phyloP scores from a whole-genome alignment of 164 flowering plant species.

The Stephania yunnanensis region DNA sequence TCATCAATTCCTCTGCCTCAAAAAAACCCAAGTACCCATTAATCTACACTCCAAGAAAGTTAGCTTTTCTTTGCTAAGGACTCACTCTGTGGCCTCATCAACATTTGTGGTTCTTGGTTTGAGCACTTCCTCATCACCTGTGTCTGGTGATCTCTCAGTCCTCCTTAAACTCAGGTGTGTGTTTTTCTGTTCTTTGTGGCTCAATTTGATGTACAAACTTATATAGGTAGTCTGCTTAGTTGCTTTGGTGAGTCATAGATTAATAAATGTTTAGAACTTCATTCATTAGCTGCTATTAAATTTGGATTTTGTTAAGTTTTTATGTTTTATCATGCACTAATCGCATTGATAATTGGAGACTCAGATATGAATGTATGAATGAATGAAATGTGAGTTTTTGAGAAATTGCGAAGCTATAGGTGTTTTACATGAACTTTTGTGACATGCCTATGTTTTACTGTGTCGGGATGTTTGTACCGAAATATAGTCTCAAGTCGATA shows the following conservation, averaged over 20 bases:
- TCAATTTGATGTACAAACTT: neutral
- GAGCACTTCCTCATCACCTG: constrained; percentile 13
- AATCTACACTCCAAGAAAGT: neutral
- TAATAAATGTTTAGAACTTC: neutral
- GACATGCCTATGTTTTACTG: too few relatives aligned
- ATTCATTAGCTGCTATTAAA: too few relatives aligned
- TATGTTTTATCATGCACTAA: too few relatives aligned
- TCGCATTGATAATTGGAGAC: too few relatives aligned
- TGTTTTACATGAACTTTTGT: too few relatives aligned
- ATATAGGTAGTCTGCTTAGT: neutral
- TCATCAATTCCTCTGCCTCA: constrained; percentile 3
- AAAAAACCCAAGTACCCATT: neutral
- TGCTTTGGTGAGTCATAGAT: neutral
- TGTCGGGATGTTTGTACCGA: too few relatives aligned
- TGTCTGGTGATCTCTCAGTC: constrained; percentile 8
- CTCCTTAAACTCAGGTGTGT: constrained; percentile 26
- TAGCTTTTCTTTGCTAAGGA: neutral
- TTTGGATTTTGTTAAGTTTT: too few relatives aligned
- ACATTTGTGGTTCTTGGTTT: constrained; percentile 11
- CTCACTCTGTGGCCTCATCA: neutral
- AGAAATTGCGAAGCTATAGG: too few relatives aligned
- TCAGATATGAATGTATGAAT: too few relatives aligned
- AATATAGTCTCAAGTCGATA: too few relatives aligned
- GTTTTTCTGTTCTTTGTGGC: neutral
- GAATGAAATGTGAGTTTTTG: too few relatives aligned